A percentile compares a stretch with the other conserved stretches of the same genome.
phyloP scores from a whole-genome alignment of 129 eudicot species.

The Calendula officinalis region DNA sequence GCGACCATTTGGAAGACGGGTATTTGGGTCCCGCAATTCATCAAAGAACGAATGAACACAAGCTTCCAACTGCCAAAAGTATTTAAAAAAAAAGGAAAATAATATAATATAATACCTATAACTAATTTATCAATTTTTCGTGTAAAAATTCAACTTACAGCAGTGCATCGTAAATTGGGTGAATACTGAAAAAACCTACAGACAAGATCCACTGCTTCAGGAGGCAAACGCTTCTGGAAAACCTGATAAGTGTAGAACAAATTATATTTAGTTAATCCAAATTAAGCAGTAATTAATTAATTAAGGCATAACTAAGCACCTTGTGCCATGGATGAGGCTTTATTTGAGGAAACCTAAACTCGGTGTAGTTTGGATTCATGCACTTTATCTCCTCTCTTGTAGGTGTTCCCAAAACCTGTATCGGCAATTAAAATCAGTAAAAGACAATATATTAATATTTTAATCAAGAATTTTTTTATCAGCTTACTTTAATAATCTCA shows the following conservation, averaged over 20 bases:
- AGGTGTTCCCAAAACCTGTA: constrained; percentile 98
- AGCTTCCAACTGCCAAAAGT: constrained; percentile 84
- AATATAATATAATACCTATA: not conserved
- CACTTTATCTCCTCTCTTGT: constrained; percentile 99
- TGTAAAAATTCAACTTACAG: constrained; percentile 57
- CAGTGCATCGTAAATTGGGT: constrained; percentile 96
- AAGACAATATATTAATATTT: too few species aligned
- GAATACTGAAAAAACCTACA: constrained; percentile 97
- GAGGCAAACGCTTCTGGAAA: constrained; percentile 95
- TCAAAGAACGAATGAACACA: constrained; percentile 98
- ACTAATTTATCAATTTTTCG: not conserved
- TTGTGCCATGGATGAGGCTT: constrained; percentile 99
- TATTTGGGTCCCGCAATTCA: constrained; percentile 83
- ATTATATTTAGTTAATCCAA: not conserved
- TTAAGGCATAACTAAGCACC: constrained; percentile 38
- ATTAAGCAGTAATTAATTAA: not conserved
- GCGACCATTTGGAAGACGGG: constrained; percentile 95
- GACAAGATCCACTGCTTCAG: constrained; percentile 97
- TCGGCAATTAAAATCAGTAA: constrained; percentile 1
- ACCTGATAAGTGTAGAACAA: constrained; percentile 52
- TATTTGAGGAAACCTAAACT: constrained; percentile 96
- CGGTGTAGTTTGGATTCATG: constrained; percentile 98
- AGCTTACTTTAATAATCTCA: constrained; percentile 90
- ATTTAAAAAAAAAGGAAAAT: not conserved
- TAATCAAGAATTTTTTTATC: not conserved